Conservation (phyloP, 2,329 filamentous ascomycete genomes). For the Scleromitrula shiraiana region DNA sequence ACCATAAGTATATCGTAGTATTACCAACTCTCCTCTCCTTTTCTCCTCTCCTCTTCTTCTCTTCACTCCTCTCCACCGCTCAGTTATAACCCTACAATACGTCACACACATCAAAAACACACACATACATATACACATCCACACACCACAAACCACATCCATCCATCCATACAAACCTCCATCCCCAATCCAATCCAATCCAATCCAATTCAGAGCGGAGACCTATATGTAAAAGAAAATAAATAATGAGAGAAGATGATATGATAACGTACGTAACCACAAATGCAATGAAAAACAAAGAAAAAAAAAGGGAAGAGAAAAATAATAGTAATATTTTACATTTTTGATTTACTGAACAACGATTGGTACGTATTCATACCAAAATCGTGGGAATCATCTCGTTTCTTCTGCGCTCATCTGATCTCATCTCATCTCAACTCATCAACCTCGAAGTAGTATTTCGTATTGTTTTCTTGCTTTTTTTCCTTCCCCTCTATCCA, state of each 20-base stretch:
- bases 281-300: neutral
- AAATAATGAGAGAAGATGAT: neutral
- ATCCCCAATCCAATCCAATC: neutral
- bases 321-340: neutral
- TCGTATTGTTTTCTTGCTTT: neutral
- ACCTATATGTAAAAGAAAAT: too few relatives aligned
- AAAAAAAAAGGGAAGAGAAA: neutral
- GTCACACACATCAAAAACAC: neutral
- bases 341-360: constrained; percentile 5
- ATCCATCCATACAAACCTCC: too few relatives aligned
- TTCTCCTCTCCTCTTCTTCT: too few relatives aligned
- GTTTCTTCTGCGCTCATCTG: too few relatives aligned
- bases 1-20: too few relatives aligned
- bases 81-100: neutral
- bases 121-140: neutral
- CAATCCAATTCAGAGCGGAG: neutral
- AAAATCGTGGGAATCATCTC: constrained; percentile 6
- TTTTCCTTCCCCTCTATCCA: neutral
- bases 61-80: too few relatives aligned
- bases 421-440: neutral
- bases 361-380: neutral
- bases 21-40: too few relatives aligned
- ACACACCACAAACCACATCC: too few relatives aligned
- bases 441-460: neutral
- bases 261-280: too few relatives aligned